Evolutionary conservation across 306 rosid genomes (phyloP), one percentile per base, ranked within the genome.

Genomic region (Dryas drummondii): DNA sequence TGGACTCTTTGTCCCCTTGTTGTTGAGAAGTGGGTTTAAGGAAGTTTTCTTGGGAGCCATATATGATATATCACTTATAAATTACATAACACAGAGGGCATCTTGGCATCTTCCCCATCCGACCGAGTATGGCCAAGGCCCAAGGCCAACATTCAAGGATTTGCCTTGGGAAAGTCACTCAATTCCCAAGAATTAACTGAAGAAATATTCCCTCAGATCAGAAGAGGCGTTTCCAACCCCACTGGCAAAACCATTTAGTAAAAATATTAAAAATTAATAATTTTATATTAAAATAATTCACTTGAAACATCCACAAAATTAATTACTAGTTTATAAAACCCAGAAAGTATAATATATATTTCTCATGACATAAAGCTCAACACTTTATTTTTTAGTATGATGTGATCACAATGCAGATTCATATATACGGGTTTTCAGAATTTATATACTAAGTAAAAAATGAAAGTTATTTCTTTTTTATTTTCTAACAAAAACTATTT

Each of bases 1-100:
- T 50, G 83, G 78, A 77, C 69, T 76, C 76, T 41, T 60, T 53
- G 79, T 72, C 76, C 68, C 74, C 32, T 71, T 55, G 16, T 47
- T 49, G 44, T 54, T 56, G 53, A 75, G 65, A 52, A 14, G 79
- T 74, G 58, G 49, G 68, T 61, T 72, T 52, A 40, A 76, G 70
- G 44, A 66, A 68, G 66, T 68, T 56, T 47, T 57, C 73, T 70
- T 68, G 44, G 75, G 54, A 65, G 80, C 51, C 76, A 73, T 58
- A 49, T 22, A 22, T 22, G 22, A 22, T 22, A 22, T 22, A 22
- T 22, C 22, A 22, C 22, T 45, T 44, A 44, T 17, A 13, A 14
- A 27, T 45, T 10, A 57, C 14, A 14, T 15, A 13, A n/a, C 16
- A 10, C 13, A 5, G 0, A 59, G 15, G 27, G 52, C 62, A 45